phyloP scores from a whole-genome alignment of 306 rosid genomes.

The Inga laurina region DNA sequence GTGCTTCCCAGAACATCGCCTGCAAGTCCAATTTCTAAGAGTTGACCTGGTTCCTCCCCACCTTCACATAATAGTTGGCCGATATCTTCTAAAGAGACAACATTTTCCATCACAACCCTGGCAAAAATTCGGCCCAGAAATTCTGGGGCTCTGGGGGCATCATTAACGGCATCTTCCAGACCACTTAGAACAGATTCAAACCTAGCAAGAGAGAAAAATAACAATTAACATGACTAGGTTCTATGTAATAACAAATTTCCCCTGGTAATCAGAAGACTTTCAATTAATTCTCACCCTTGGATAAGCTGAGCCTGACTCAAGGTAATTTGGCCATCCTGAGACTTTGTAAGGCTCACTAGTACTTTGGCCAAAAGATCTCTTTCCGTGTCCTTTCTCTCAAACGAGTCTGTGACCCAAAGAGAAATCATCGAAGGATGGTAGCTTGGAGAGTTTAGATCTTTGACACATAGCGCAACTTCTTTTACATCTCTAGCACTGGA shows the following conservation, averaged over 20 bases:
- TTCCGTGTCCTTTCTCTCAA: slow-evolving; percentile 75
- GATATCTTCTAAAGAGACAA: slow-evolving; percentile 65
- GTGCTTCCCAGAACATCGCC: slow-evolving; percentile 73
- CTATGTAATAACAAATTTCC: background rate
- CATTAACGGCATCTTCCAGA: slow-evolving; percentile 78
- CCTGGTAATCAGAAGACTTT: background rate
- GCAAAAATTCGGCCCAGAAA: slow-evolving; percentile 75
- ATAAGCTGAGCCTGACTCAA: slow-evolving; percentile 64
- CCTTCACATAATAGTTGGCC: slow-evolving; percentile 57
- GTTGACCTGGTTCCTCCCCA: slow-evolving; percentile 70
- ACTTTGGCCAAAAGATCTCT: slow-evolving; percentile 73
- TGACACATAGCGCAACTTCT: slow-evolving; percentile 71
- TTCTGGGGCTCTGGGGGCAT: slow-evolving; percentile 85
- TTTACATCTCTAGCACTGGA: slow-evolving; percentile 81
- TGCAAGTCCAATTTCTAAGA: slow-evolving; percentile 60
- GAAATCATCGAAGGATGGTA: slow-evolving; percentile 79
- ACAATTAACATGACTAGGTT: background rate
- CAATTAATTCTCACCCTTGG: slow-evolving; percentile 59
- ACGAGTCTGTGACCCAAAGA: slow-evolving; percentile 81
- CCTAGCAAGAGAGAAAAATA: slow-evolving; percentile 38
- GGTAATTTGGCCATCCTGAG: slow-evolving; percentile 40
- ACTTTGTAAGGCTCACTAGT: slow-evolving; percentile 61
- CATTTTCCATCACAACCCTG: slow-evolving; percentile 53
- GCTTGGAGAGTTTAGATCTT: slow-evolving; percentile 76
- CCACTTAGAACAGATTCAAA: slow-evolving; percentile 66